Base-by-base conservation (phyloP, 83 land plant species). In the Picea engelmannii region DNA sequence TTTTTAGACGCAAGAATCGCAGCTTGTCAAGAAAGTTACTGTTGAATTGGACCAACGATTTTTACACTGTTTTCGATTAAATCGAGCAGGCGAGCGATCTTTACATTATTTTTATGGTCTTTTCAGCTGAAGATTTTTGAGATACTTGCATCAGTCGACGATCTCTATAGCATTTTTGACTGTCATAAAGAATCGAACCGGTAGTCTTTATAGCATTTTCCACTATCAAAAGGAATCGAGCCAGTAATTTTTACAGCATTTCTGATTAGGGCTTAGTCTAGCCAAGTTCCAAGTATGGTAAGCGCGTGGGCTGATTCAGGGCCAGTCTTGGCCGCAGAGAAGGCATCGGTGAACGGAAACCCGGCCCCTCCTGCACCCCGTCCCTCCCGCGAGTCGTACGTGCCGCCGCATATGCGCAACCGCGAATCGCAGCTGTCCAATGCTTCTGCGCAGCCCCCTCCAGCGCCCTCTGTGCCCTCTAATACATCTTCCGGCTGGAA, bases 371-470 rank as follows among this genome's bases (percentile, higher is more conserved):
- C 47, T 38, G 21, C 73, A 15, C 52, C 80, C 17, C 75, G 78
- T n/a, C 55, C 70, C 1, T 7, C 81, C 7, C 78, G 86, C 6
- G 70, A 83, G 65, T 79, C 89, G 3, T 91, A 91, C 58, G 88
- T 91, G 16, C 93, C 93, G 27, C 93, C 93, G 17, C 93, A 91
- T 85, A 82, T 91, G 35, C 86, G 93, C 40, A 91, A 87, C 82
- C 79, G 85, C 9, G 79, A 82, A 6, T 84, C 81, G 9, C 81
- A 81, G 23, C 66, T 70, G 8, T 76, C 85, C 60, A 49, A 44
- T 1, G 71, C 82, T 62, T 63, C 86, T 12, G 49, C 64, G 21
- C 76, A 17, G 24, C 42, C 81, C 15, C 40, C 63, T 47, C 70
- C 71, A 12, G 66, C 20, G 8, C 25, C 81, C 15, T 52, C 66